Percentiles rank a stretch among this genome's conserved stretches.
Evolutionary conservation across 2,329 filamentous ascomycete genomes (phyloP).

Genomic region (Parastagonospora nodorum): DNA sequence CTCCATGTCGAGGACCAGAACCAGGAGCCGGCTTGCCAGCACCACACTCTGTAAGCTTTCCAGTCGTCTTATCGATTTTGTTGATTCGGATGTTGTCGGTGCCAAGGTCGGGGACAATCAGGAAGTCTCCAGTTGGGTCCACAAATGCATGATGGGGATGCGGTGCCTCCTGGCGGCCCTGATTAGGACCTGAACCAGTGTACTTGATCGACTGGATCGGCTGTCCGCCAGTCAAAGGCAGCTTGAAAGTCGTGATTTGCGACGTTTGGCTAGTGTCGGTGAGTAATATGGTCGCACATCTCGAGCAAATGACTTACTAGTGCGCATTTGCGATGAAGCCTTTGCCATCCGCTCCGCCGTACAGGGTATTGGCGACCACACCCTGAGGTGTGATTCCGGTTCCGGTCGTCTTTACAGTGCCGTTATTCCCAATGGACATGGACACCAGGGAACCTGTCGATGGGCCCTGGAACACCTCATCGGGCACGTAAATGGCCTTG

Average conservation of each 20-base stretch:
- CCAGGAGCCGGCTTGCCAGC: slow-evolving; percentile 52
- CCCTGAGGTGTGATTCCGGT: slow-evolving; percentile 31
- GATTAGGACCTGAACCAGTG: slow-evolving; percentile 49
- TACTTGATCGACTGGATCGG: slow-evolving; percentile 38
- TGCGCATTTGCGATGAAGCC: slow-evolving; percentile 40
- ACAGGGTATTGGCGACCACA: slow-evolving; percentile 32
- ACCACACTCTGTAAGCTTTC: slow-evolving; percentile 54
- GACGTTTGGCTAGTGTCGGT: slow-evolving; percentile 30
- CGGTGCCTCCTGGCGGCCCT: slow-evolving; percentile 59
- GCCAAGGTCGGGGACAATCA: slow-evolving; percentile 60
- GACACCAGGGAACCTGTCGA: slow-evolving; percentile 27
- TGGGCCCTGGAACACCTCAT: slow-evolving; percentile 28
- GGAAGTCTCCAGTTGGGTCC: slow-evolving; percentile 56
- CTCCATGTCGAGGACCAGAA: slow-evolving; percentile 60
- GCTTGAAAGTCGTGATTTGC: slow-evolving; percentile 41
- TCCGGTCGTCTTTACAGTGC: slow-evolving; percentile 24
- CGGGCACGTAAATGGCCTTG: slow-evolving; percentile 33
- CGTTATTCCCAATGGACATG: slow-evolving; percentile 32
- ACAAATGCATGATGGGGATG: slow-evolving; percentile 60
- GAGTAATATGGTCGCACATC: background rate
- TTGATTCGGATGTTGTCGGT: slow-evolving; percentile 62
- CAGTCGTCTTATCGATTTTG: slow-evolving; percentile 53
- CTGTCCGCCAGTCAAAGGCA: slow-evolving; percentile 36
- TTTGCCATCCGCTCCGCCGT: slow-evolving; percentile 35
- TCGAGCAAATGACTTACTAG: slow-evolving; percentile 25